Evolutionary conservation across 2,329 filamentous ascomycete genomes (phyloP).

Genomic region (Fusarium liriodendri): DNA sequence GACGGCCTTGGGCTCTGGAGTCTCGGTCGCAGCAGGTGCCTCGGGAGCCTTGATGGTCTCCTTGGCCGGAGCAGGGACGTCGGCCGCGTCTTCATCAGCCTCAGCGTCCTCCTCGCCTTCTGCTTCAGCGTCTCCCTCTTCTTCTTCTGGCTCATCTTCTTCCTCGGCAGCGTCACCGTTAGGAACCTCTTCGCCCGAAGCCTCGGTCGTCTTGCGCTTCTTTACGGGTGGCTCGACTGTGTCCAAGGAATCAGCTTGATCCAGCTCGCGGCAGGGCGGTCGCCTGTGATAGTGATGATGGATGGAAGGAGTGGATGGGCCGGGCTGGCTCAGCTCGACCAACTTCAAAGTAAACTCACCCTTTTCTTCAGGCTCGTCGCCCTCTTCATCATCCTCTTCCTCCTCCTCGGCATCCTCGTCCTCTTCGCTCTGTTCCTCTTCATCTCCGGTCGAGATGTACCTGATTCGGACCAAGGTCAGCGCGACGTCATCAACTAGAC

Average conservation of each 20-base stretch:
- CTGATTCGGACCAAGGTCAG: conserved; percentile 40
- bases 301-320: background rate
- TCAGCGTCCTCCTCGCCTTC: conserved; percentile 42
- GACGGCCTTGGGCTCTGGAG: conserved; percentile 44
- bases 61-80: conserved; percentile 35
- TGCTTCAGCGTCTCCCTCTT: conserved; percentile 43
- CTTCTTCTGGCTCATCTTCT: conserved; percentile 50
- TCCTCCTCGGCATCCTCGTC: conserved; percentile 53
- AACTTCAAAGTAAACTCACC: conserved; percentile 43
- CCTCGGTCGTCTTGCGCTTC: conserved; percentile 61
- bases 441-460: conserved; percentile 53
- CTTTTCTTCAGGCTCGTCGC: conserved; percentile 48
- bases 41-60: conserved; percentile 36
- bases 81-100: conserved; percentile 41
- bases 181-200: conserved; percentile 43
- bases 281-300: background rate
- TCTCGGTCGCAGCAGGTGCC: conserved; percentile 37
- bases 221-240: conserved; percentile 54
- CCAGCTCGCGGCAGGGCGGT: background rate
- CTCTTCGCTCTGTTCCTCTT: conserved; percentile 56
- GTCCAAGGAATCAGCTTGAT: background rate
- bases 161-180: conserved; percentile 51
- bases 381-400: conserved; percentile 51
- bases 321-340: conserved; percentile 15
- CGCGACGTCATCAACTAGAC: conserved; percentile 8